phyloP scores from a whole-genome alignment of 2,329 filamentous ascomycete species.

The Aspergillus ochraceoroseus region DNA sequence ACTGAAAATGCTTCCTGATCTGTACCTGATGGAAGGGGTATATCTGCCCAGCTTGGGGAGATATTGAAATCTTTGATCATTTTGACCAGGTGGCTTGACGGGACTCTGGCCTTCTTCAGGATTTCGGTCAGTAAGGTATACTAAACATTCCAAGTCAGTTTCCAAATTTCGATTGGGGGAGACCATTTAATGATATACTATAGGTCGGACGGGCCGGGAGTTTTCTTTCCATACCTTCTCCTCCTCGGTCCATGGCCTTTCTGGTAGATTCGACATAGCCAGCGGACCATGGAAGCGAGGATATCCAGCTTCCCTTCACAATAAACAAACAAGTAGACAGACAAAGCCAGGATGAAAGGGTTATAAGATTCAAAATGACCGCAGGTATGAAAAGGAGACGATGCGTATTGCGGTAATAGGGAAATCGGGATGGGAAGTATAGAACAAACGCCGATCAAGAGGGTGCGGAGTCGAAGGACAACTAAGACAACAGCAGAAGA shows the following conservation, averaged over 20 bases:
- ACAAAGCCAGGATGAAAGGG: constrained; percentile 8
- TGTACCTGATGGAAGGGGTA: constrained; percentile 43
- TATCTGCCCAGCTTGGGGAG: constrained; percentile 38
- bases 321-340: constrained; percentile 9
- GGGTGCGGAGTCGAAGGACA: constrained; percentile 2
- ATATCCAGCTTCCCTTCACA: constrained; percentile 13
- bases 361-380: constrained; percentile 10
- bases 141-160: constrained; percentile 24
- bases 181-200: background rate
- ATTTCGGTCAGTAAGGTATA: constrained; percentile 42
- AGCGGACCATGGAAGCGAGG: constrained; percentile 34
- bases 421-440: constrained; percentile 7
- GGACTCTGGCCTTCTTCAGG: constrained; percentile 38
- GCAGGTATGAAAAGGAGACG: constrained; percentile 13
- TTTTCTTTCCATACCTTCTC: constrained; percentile 38
- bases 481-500: constrained; percentile 9
- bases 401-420: constrained; percentile 18
- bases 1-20: constrained; percentile 13
- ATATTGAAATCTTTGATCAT: constrained; percentile 39
- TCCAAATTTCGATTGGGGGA: background rate
- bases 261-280: constrained; percentile 44
- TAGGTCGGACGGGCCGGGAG: background rate
- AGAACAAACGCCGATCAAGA: constrained; percentile 12
- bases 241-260: constrained; percentile 44
- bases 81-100: constrained; percentile 36